Base-by-base conservation (phyloP, 2,329 filamentous ascomycete species). In the Alternaria sp. region DNA sequence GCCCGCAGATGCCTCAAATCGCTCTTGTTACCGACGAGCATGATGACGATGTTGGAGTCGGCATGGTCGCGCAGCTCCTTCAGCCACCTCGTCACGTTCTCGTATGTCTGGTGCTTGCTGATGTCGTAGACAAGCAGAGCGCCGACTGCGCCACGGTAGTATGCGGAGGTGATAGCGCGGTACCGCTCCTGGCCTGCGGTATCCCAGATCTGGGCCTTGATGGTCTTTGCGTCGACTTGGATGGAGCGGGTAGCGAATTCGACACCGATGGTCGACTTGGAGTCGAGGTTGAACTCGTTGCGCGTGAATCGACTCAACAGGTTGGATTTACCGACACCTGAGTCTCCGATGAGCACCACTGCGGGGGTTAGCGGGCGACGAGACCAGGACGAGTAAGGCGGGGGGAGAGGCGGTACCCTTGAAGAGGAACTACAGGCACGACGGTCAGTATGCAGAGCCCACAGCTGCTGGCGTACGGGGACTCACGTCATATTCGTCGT, bases 131-230 rank as follows among this genome's bases (percentile, higher is more conserved):
- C 96, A 70, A 99, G 92, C 65, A 99, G 90, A 68, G 96, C 96
- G 76, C 96, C 96, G 61, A 99, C 96, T 59, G 96, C 96, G 78
- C 96, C 96, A 77, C 96, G 92, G 85, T 99, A 99, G 87, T 99
- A 99, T 73, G 96, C 96, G 64, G 96, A 97, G 75, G 96, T 99
- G 82, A 99, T 99, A 81, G 96, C 96, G 81, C 96, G 93, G 87
- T 98, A 99, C 82, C 96, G 92, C 85, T 99, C 96, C 86, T 99
- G 96, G 73, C 96, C 96, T 72, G 96, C 96, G 63, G 96, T 99
- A 86, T 99, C 96, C 96, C 96, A 99, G 79, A 99, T 99, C 87
- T 99, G 96, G 75, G 96, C 96, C 88, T 99, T 99, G 90, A 99
- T 99, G 70, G 96, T 99, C 89, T 99, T 99, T 80, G 92, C 92